These are phyloP conservation scores for Globisporangium paddicum DNA, from an alignment of 352 stramenopile genomes.

Conservation along the genomic window DNA sequence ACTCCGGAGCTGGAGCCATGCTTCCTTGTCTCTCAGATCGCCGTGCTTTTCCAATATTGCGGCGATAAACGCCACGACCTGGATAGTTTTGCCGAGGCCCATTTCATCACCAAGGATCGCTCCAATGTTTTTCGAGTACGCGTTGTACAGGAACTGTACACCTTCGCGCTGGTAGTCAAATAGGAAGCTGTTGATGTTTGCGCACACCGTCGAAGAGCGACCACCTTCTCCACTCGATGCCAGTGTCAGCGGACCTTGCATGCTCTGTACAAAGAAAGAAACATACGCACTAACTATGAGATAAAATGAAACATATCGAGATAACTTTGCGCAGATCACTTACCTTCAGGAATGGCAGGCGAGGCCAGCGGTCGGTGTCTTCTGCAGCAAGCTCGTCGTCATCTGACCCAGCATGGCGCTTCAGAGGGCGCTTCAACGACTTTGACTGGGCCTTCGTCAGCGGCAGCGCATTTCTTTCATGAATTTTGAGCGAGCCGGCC, in stretches of 20 bases:
- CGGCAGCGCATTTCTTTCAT: slow-evolving; percentile 2
- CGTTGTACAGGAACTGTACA: slow-evolving; percentile 57
- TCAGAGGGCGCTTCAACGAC: slow-evolving; percentile 3
- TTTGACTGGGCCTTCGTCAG: not conserved
- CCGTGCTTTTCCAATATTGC: slow-evolving; percentile 90
- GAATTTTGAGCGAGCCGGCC: not conserved
- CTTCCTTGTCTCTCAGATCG: slow-evolving; percentile 93
- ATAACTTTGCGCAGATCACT: slow-evolving; percentile 1
- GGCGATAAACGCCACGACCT: slow-evolving; percentile 91
- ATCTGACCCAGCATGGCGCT: slow-evolving; percentile 5
- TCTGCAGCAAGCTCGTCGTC: slow-evolving; percentile 18
- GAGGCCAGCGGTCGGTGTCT: slow-evolving; percentile 41
- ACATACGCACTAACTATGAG: not conserved
- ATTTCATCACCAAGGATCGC: slow-evolving; percentile 99
- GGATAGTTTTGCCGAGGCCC: slow-evolving; percentile 93
- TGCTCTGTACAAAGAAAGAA: slow-evolving; percentile 11
- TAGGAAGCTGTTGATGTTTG: slow-evolving; percentile 68
- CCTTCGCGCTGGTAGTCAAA: slow-evolving; percentile 76
- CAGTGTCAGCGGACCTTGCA: slow-evolving; percentile 41
- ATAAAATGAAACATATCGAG: not conserved
- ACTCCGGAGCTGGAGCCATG: slow-evolving; percentile 92
- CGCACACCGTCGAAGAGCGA: slow-evolving; percentile 33
- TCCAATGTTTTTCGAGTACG: slow-evolving; percentile 41
- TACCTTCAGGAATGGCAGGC: slow-evolving; percentile 39
- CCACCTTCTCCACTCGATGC: slow-evolving; percentile 8